Evolutionary conservation across 2,329 filamentous ascomycete species (phyloP).

Genomic region (Anisogramma anomala): DNA sequence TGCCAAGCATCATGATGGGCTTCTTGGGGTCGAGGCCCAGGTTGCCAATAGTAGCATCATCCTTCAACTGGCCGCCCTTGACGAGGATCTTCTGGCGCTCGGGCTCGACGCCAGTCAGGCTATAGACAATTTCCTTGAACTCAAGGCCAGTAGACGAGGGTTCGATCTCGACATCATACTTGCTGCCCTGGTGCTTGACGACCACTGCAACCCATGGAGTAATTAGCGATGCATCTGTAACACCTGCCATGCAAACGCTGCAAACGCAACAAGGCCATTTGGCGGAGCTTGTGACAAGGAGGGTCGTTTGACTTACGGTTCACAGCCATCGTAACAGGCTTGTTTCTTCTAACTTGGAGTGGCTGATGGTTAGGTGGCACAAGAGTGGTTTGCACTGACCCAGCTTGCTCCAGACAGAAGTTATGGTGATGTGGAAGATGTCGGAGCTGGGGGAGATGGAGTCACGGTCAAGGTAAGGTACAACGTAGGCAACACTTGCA

Average conservation of each 20-base stretch:
- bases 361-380: too few species aligned
- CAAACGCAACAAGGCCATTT: neutral
- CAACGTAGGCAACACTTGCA: too few species aligned
- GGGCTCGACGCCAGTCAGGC: conserved; percentile 88
- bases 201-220: conserved; percentile 46
- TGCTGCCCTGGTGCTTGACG: conserved; percentile 92
- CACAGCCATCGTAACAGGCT: conserved; percentile 37
- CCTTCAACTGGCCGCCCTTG: conserved; percentile 89
- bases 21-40: conserved; percentile 79
- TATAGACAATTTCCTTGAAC: conserved; percentile 93
- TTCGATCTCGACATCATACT: conserved; percentile 89
- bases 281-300: neutral
- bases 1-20: conserved; percentile 93
- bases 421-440: neutral
- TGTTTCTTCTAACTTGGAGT: conserved; percentile 5
- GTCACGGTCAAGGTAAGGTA: too few species aligned
- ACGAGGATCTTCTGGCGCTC: conserved; percentile 92
- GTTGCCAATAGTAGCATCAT: conserved; percentile 78
- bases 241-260: neutral
- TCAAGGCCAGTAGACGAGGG: conserved; percentile 73
- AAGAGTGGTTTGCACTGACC: too few species aligned
- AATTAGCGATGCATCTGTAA: conserved; percentile 17
- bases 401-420: too few species aligned
- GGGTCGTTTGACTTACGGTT: conserved; percentile 32
- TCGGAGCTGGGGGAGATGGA: too few species aligned